These are phyloP conservation scores for Phytophthora pseudosyringae DNA, from an alignment of 352 stramenopile species.

Conservation along the genomic window DNA sequence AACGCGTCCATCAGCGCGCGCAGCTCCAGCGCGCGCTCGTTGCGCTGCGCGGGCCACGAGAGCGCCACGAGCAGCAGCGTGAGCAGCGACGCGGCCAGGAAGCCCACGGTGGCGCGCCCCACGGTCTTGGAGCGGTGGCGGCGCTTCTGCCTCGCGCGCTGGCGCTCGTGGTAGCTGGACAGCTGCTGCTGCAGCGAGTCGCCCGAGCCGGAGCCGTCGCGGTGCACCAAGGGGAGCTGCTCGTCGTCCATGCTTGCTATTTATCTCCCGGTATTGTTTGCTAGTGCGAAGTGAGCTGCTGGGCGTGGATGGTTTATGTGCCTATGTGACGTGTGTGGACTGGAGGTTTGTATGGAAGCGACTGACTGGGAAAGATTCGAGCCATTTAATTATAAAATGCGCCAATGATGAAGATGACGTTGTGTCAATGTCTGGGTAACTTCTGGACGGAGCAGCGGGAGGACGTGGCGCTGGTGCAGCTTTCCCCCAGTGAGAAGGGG, in stretches of 20 bases:
- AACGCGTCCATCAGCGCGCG: constrained; percentile 39
- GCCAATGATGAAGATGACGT: constrained; percentile 6
- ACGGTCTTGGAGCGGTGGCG: constrained; percentile 34
- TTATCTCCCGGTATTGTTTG: constrained; percentile 6
- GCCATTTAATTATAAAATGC: neutral
- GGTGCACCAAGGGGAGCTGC: constrained; percentile 40
- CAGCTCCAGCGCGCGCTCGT: constrained; percentile 40
- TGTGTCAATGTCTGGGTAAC: constrained; percentile 22
- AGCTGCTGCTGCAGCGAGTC: constrained; percentile 45
- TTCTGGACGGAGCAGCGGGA: constrained; percentile 15
- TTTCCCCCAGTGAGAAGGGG: neutral
- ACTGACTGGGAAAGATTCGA: neutral
- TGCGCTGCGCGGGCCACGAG: constrained; percentile 41
- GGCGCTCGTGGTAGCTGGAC: constrained; percentile 39
- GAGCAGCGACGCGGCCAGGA: constrained; percentile 42
- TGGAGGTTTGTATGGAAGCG: constrained; percentile 14
- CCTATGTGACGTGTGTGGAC: constrained; percentile 32
- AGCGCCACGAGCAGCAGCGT: constrained; percentile 44
- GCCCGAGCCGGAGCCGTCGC: constrained; percentile 18
- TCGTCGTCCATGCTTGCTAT: constrained; percentile 24
- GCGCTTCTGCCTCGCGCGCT: constrained; percentile 26
- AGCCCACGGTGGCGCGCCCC: constrained; percentile 43
- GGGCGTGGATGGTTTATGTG: neutral
- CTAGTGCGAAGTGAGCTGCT: neutral
- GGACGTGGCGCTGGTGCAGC: constrained; percentile 26